Conservation (phyloP, 208 protist species). For the Leishmania mexicana region DNA sequence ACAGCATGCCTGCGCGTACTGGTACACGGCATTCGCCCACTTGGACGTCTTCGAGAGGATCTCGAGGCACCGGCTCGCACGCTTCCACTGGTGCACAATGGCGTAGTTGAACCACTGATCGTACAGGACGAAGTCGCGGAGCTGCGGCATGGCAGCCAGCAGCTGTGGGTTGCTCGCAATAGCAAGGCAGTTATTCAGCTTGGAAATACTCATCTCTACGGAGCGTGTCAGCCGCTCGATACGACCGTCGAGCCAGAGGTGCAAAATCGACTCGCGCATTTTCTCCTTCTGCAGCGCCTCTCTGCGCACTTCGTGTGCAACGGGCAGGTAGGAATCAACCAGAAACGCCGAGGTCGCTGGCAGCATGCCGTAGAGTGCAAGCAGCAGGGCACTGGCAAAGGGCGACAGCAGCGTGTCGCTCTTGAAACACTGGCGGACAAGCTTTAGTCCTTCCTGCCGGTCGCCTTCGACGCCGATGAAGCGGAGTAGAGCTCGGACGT, state of each 20-base stretch:
- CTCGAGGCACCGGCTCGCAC: conserved; percentile 31
- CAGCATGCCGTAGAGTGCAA: conserved; percentile 47
- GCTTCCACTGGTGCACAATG: conserved; percentile 41
- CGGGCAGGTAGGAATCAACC: conserved; percentile 27
- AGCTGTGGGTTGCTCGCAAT: conserved; percentile 40
- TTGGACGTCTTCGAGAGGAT: conserved; percentile 47
- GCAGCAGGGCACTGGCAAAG: conserved; percentile 52
- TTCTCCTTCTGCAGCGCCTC: conserved; percentile 25
- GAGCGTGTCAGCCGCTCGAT: conserved; percentile 47
- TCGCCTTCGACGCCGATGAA: conserved; percentile 57
- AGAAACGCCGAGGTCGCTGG: conserved; percentile 42
- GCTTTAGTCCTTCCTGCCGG: conserved; percentile 40
- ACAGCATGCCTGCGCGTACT: conserved; percentile 57
- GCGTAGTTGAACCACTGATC: conserved; percentile 58
- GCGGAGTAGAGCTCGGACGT: conserved; percentile 38
- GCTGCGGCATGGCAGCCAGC: conserved; percentile 51
- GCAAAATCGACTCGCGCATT: conserved; percentile 48
- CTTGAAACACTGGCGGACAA: conserved; percentile 46
- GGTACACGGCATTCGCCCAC: conserved; percentile 68
- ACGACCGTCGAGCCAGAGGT: conserved; percentile 63
- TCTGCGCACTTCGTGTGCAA: conserved; percentile 28
- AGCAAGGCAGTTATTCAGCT: conserved; percentile 44
- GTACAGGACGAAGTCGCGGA: conserved; percentile 59
- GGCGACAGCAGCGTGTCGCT: conserved; percentile 64
- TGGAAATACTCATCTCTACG: conserved; percentile 30